Base-by-base conservation (phyloP, 108 stramenopile species). In the Ochromonas danica region DNA sequence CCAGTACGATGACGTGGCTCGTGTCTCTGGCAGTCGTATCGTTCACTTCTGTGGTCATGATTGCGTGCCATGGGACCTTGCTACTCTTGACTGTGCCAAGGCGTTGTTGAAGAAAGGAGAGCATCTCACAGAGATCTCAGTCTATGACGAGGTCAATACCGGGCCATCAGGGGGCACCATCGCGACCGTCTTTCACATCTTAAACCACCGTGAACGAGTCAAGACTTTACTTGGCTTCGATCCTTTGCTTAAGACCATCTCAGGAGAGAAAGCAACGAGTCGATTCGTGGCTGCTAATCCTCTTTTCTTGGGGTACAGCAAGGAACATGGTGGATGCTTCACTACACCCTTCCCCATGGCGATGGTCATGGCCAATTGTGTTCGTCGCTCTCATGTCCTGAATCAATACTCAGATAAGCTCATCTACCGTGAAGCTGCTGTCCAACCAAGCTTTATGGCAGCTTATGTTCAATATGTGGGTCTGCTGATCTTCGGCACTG, bases 61-160 rank as follows among this genome's bases (percentile, higher is more conserved):
- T 83, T 91, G 84, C 38, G 81, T 96, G 39, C 96, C 95, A 1
- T 93, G 91, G 91, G 94, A 96, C 88, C 42, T 94, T 38, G 6
- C 10, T 38, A 10, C 38, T 27, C 22, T 75, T 6, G 72, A 75
- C 3, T 75, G 72, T 39, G 57, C 25, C 57, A 78, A 78, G 3
- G 1, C 1, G 27, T n/a, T 57, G 33, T 10, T 57, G 1, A 61
- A 79, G 35, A 60, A 42, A 61, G 71, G 81, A 22, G 82, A 77
- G 78, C 33, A 51, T 1, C 75, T 82, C 1, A 51, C 45, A 14
- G 45, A 51, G 45, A 22, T 51, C 45, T 30, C 10, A 31, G 40
- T 28, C 40, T 83, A 70, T 70, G 75, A 77, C 71, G 78, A 71
- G 38, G 45, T 77, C 27, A 71, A 62, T 22, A 30, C 33, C 1